Percentiles rank a stretch among this genome's conserved stretches.
Evolutionary conservation across 2,329 filamentous ascomycete genomes (phyloP).

Genomic region (Biscogniauxia sp.): DNA sequence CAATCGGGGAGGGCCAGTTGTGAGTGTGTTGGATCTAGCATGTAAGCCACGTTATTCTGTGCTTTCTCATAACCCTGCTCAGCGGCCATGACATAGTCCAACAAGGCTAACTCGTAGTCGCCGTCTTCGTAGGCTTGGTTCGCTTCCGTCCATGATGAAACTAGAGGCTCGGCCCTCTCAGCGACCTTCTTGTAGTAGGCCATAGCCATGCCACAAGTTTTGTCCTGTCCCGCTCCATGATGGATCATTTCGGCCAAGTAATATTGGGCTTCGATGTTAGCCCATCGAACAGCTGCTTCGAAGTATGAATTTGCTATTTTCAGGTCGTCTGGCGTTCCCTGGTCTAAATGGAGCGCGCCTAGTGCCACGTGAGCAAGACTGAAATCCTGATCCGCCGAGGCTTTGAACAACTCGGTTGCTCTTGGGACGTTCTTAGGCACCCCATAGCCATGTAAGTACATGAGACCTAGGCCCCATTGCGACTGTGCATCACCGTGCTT

Average conservation of each 20-base stretch:
- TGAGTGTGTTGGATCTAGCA: constrained; percentile 73
- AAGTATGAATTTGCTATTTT: constrained; percentile 80
- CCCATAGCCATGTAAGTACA: constrained; percentile 78
- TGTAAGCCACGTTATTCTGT: constrained; percentile 85
- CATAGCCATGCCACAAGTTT: constrained; percentile 72
- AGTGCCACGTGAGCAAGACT: constrained; percentile 79
- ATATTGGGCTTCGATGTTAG: constrained; percentile 86
- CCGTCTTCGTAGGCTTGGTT: constrained; percentile 79
- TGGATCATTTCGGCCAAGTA: constrained; percentile 87
- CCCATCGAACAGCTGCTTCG: constrained; percentile 77
- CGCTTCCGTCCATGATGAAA: constrained; percentile 78
- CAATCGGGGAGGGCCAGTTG: constrained; percentile 55
- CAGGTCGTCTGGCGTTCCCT: constrained; percentile 69
- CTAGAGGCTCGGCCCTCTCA: constrained; percentile 68
- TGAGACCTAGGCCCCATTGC: constrained; percentile 79
- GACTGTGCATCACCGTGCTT: constrained; percentile 76
- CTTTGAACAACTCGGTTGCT: constrained; percentile 74
- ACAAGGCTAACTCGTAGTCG: constrained; percentile 74
- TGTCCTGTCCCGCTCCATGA: constrained; percentile 75
- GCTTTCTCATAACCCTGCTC: constrained; percentile 90
- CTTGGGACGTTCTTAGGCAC: constrained; percentile 63
- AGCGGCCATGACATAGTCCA: constrained; percentile 81
- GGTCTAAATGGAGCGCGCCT: constrained; percentile 81
- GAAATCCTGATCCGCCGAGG: constrained; percentile 78
- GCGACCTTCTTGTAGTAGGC: constrained; percentile 80